Conservation (phyloP, 305 asterid species). For the Nicotiana rustica region DNA sequence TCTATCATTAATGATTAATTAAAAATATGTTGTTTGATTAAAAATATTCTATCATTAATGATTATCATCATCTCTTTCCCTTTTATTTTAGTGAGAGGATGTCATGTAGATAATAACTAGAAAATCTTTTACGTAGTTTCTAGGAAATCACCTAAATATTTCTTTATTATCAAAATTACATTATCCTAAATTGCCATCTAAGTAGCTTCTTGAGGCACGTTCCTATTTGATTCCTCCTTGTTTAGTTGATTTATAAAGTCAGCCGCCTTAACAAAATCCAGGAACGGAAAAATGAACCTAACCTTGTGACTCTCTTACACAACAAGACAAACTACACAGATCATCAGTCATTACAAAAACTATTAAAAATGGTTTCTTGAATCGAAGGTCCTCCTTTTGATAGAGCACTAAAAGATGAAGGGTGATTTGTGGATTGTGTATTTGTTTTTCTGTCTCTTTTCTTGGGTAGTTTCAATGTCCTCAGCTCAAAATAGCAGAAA, state of each 20-base stretch:
- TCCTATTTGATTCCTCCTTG: slow-evolving; percentile 13
- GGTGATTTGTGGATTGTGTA: slow-evolving; percentile 28
- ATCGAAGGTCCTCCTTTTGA: not conserved
- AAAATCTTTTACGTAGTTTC: not conserved
- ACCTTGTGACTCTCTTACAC: not conserved
- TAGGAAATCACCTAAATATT: not conserved
- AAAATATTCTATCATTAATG: not conserved
- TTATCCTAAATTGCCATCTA: not conserved
- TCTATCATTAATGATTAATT: not conserved
- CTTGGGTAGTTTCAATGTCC: slow-evolving; percentile 28
- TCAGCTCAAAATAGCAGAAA: slow-evolving; percentile 38
- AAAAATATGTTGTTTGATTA: not conserved
- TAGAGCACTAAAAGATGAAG: not conserved
- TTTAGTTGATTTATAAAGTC: not conserved
- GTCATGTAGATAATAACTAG: not conserved
- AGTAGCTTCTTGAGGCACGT: slow-evolving; percentile 23
- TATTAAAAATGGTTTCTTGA: slow-evolving; percentile 28
- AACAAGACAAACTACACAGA: not conserved
- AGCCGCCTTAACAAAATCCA: slow-evolving; percentile 29
- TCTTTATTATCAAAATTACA: not conserved
- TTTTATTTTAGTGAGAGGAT: not conserved
- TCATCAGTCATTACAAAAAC: slow-evolving; percentile 24
- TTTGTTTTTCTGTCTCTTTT: slow-evolving; percentile 27
- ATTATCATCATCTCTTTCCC: not conserved
- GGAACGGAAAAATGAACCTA: not conserved